A percentile compares a stretch with the other conserved stretches of the same genome.
phyloP scores from a whole-genome alignment of 2,329 filamentous ascomycete species.

The Bertia moriformis region DNA sequence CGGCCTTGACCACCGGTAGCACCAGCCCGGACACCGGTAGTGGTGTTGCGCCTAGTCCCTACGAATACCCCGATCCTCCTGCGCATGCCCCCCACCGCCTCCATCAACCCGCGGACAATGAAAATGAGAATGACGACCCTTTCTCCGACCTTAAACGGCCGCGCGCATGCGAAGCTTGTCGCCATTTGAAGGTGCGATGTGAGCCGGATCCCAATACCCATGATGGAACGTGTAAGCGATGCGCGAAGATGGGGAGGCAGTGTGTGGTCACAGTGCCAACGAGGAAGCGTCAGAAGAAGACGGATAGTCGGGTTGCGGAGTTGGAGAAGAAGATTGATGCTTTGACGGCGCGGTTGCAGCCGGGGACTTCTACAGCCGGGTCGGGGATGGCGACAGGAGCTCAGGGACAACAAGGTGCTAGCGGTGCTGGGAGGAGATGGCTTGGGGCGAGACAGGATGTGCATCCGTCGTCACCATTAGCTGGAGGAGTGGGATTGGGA shows the following conservation, averaged over 20 bases:
- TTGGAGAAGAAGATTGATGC: slow-evolving; percentile 87
- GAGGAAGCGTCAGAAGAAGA: slow-evolving; percentile 79
- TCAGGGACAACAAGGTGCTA: neutral
- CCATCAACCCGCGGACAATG: no score
- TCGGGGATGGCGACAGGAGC: neutral
- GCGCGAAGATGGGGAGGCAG: slow-evolving; percentile 62
- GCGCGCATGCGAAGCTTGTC: slow-evolving; percentile 63
- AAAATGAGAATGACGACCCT: no score
- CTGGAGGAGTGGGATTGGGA: neutral
- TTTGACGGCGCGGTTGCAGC: slow-evolving; percentile 64
- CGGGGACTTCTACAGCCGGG: slow-evolving; percentile 24
- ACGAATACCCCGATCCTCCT: no score
- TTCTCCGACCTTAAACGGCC: slow-evolving; percentile 43
- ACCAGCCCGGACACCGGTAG: no score
- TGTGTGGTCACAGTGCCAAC: slow-evolving; percentile 65
- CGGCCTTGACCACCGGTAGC: no score
- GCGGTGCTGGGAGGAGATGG: neutral
- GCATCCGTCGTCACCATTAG: no score
- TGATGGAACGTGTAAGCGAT: slow-evolving; percentile 58
- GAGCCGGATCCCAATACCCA: slow-evolving; percentile 54
- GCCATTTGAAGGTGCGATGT: slow-evolving; percentile 69
- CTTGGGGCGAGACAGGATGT: neutral
- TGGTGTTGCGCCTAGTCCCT: no score
- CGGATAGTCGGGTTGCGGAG: slow-evolving; percentile 76
- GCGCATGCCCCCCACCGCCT: no score